Evolutionary conservation across 1,139 yeast genomes (phyloP).

Genomic region (Zygoascus meyerae): DNA sequence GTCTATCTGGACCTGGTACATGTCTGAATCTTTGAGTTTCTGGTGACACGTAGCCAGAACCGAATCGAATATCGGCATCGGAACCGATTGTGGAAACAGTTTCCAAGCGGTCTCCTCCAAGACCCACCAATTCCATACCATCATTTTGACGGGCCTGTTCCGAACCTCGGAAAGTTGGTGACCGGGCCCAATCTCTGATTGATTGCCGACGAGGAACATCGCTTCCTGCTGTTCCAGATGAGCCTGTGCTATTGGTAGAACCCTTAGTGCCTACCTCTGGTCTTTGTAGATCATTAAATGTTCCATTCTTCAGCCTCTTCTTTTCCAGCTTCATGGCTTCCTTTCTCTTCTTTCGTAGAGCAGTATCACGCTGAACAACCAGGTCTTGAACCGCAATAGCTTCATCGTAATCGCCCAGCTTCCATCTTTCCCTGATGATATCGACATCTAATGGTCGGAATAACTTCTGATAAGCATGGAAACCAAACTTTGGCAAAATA

Average conservation of each 20-base stretch:
- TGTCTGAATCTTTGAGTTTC: slow-evolving; percentile 5
- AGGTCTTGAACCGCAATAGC: background rate
- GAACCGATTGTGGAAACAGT: slow-evolving; percentile 6
- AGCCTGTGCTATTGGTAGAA: background rate
- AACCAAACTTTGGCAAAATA: slow-evolving; percentile 68
- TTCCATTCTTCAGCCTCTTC: background rate
- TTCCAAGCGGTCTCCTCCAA: slow-evolving; percentile 1
- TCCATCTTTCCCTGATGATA: slow-evolving; percentile 64
- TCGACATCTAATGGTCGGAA: slow-evolving; percentile 76
- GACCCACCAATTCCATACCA: slow-evolving; percentile 2
- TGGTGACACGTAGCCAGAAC: slow-evolving; percentile 5
- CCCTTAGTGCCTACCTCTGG: background rate
- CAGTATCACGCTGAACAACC: slow-evolving; percentile 7
- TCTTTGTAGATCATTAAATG: background rate
- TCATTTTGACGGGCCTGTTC: background rate
- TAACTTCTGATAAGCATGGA: slow-evolving; percentile 56
- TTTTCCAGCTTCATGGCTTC: slow-evolving; percentile 9
- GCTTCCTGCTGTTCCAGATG: slow-evolving; percentile 5
- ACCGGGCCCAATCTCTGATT: background rate
- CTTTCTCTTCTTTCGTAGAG: slow-evolving; percentile 1
- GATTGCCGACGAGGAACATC: background rate
- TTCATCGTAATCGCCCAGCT: slow-evolving; percentile 22
- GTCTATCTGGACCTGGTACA: background rate
- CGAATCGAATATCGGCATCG: slow-evolving; percentile 6
- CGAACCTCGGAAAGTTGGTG: slow-evolving; percentile 4